Base-by-base conservation (phyloP, 768 basidiomycete species). In the Asterophora parasitica region DNA sequence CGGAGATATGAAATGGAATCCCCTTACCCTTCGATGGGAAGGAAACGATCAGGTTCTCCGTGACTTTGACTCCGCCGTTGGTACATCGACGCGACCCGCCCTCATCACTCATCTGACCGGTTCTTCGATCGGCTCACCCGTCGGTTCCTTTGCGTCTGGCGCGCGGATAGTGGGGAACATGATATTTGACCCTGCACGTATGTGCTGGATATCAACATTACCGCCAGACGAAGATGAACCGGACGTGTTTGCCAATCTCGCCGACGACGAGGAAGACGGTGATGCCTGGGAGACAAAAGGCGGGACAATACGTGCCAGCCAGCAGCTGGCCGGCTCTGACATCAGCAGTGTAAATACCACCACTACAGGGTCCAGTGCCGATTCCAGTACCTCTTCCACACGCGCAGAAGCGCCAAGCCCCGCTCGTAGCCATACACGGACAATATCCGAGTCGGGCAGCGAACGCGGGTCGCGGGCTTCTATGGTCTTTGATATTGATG, bases 1-100 rank as follows among this genome's bases (percentile, higher is more conserved):
- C 48, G 93, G 92, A 16, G 91, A 94, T 46, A 99, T 99, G 95
- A 88, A 82, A 59, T 99, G 92, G 90, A 98, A 99, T 66, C 94
- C 95, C 33, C 71, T 68, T 13, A 83, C 82, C 2, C 78, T 88
- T 12, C 85, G 91, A 30, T 99, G 95, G 95, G 95, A 99, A 73
- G 95, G 95, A 44, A 98, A 99, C 65, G 95, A 99, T 54, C 83
- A 88, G 49, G 81, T 82, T 12, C 75, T 97, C 26, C 84, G 88
- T 49, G 93, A 92, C 46, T 99, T 98, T 63, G 95, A 98, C 35
- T 81, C 80, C 13, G 84, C 78, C 12, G 78, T 88, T 39, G 82
- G 83, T 39, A 84, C 86, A 10, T 91, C 92, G 3, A 85, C 85
- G 11, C 85, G 95, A 20, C 95, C 95, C 6, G 95, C 95, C 12